phyloP scores from a whole-genome alignment of 306 rosid species.

The Lablab purpureus region DNA sequence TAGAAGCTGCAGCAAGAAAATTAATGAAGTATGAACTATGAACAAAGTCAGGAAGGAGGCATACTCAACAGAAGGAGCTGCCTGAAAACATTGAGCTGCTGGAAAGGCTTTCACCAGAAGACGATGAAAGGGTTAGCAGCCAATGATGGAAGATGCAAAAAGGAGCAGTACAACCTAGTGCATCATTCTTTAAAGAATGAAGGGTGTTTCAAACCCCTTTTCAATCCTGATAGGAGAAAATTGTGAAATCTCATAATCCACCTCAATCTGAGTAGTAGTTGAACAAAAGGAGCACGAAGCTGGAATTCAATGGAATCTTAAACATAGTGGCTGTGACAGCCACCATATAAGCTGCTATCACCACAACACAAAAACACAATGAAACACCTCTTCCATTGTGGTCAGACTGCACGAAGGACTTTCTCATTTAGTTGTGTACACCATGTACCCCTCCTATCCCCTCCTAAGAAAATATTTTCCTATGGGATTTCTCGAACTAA shows the following conservation, averaged over 20 bases:
- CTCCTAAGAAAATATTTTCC: background rate
- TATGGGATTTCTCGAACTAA: slow-evolving; percentile 11
- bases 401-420: background rate
- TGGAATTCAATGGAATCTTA: background rate
- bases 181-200: slow-evolving; percentile 1
- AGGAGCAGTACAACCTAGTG: background rate
- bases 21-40: slow-evolving; percentile 17
- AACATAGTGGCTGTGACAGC: background rate
- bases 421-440: background rate
- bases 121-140: background rate
- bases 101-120: background rate
- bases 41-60: background rate
- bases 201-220: background rate
- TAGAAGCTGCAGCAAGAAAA: background rate
- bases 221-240: background rate
- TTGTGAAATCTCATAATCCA: background rate
- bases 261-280: background rate
- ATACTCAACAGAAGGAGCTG: slow-evolving; percentile 1
- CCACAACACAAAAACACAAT: background rate
- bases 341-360: background rate
- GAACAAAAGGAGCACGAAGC: background rate
- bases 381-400: background rate
- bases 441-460: background rate
- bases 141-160: background rate
- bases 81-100: background rate